A percentile compares a stretch with the other conserved stretches of the same genome.
phyloP scores from a whole-genome alignment of 108 stramenopile species.

The Skeletonema potamos region DNA sequence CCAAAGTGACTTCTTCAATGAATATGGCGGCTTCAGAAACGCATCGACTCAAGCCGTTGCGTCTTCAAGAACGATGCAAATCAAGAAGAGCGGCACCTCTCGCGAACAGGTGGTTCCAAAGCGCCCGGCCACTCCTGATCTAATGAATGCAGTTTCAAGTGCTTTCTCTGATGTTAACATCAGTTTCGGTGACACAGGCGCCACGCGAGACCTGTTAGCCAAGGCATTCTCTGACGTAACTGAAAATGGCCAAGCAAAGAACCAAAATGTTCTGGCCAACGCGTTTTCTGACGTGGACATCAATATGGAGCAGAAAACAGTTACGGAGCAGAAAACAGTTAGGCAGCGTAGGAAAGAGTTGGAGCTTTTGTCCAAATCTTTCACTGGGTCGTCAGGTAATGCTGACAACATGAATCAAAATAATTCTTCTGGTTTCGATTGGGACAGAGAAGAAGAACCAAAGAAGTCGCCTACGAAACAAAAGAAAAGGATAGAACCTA shows the following conservation, averaged over 20 bases:
- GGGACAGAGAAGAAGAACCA: background rate
- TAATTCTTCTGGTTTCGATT: background rate
- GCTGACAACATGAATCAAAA: background rate
- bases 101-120: background rate
- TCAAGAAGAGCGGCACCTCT: background rate
- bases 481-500: constrained; percentile 25
- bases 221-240: background rate
- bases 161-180: background rate
- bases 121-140: background rate
- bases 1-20: background rate
- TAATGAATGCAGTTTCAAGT: background rate
- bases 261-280: constrained; percentile 13
- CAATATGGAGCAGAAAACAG: constrained; percentile 25
- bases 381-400: constrained; percentile 5
- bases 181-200: background rate
- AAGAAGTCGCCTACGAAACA: constrained; percentile 6
- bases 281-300: constrained; percentile 46
- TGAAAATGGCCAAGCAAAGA: background rate
- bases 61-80: background rate
- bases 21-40: background rate
- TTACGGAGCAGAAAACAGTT: constrained; percentile 33
- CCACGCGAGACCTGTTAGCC: background rate
- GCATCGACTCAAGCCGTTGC: background rate
- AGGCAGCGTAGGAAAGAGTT: constrained; percentile 36
- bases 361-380: constrained; percentile 16